These are phyloP conservation scores for Mortierella sp. DNA, from an alignment of 371 early-diverging fungal genomes.

Conservation along the genomic window DNA sequence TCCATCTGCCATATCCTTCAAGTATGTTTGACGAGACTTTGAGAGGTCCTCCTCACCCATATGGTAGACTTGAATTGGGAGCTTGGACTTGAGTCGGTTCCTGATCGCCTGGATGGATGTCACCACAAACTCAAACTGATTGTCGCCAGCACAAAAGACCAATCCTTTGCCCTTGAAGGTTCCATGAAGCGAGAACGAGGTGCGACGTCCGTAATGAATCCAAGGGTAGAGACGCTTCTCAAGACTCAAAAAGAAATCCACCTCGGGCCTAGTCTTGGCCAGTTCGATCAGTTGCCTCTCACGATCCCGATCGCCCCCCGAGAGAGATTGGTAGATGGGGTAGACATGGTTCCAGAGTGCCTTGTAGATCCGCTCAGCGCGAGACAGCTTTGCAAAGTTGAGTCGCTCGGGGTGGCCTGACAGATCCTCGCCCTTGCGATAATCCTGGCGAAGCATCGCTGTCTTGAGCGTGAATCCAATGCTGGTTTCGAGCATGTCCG, in stretches of 20 bases:
- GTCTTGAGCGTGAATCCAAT: slow-evolving; percentile 35
- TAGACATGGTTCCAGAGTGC: slow-evolving; percentile 49
- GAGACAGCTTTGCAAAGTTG: slow-evolving; percentile 38
- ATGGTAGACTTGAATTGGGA: slow-evolving; percentile 84
- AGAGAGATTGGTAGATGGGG: slow-evolving; percentile 35
- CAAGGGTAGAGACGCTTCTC: slow-evolving; percentile 47
- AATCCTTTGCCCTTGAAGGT: slow-evolving; percentile 69
- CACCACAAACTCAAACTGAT: slow-evolving; percentile 74
- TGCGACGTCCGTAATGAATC: slow-evolving; percentile 35
- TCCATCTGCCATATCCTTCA: slow-evolving; percentile 60
- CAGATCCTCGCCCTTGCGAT: slow-evolving; percentile 26
- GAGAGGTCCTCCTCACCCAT: slow-evolving; percentile 72
- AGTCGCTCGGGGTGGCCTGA: slow-evolving; percentile 18
- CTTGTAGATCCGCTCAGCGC: slow-evolving; percentile 43
- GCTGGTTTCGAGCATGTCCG: slow-evolving; percentile 29
- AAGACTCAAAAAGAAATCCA: slow-evolving; percentile 40
- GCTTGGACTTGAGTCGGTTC: slow-evolving; percentile 63
- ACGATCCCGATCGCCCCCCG: slow-evolving; percentile 30
- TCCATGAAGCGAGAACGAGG: slow-evolving; percentile 45
- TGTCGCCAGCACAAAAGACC: slow-evolving; percentile 78
- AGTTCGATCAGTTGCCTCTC: slow-evolving; percentile 28
- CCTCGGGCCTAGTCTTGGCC: slow-evolving; percentile 40
- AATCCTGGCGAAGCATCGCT: slow-evolving; percentile 31
- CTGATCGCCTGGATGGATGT: slow-evolving; percentile 72
- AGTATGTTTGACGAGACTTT: slow-evolving; percentile 54